Percentiles rank a stretch among this genome's conserved stretches.
Evolutionary conservation across 139 green algal species (phyloP).

Genomic region (Closterium sp.): DNA sequence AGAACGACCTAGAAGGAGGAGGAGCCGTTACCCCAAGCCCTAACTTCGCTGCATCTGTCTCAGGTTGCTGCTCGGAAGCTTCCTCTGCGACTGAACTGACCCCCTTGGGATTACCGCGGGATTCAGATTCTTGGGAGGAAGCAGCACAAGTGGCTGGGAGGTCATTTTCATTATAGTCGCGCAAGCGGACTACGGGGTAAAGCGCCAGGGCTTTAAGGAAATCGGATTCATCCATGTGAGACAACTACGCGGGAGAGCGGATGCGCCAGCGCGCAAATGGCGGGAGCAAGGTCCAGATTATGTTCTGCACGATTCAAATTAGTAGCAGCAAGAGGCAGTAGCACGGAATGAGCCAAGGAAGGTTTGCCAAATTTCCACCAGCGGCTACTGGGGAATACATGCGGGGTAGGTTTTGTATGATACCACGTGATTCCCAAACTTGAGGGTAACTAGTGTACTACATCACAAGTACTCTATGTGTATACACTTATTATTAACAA

Average conservation of each 20-base stretch:
- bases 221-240: background rate
- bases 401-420: too few relatives aligned
- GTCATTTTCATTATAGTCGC: background rate
- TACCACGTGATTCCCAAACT: too few relatives aligned
- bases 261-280: background rate
- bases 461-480: too few relatives aligned
- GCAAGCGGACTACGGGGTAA: background rate
- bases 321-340: too few relatives aligned
- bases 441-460: too few relatives aligned
- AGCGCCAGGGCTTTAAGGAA: background rate
- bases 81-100: background rate
- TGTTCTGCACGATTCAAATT: too few relatives aligned
- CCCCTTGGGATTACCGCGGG: background rate
- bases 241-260: background rate
- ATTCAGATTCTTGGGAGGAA: background rate
- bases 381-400: too few relatives aligned
- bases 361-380: too few relatives aligned
- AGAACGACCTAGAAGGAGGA: background rate
- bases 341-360: too few relatives aligned
- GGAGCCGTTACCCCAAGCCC: background rate
- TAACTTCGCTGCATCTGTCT: background rate
- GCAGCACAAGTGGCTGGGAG: background rate
- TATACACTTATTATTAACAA: too few relatives aligned
- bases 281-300: too few relatives aligned
- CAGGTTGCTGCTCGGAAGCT: background rate